Evolutionary conservation across 2,329 filamentous ascomycete species (phyloP), one percentile per base, ranked within the genome.

Genomic region (Lachnellula arida): DNA sequence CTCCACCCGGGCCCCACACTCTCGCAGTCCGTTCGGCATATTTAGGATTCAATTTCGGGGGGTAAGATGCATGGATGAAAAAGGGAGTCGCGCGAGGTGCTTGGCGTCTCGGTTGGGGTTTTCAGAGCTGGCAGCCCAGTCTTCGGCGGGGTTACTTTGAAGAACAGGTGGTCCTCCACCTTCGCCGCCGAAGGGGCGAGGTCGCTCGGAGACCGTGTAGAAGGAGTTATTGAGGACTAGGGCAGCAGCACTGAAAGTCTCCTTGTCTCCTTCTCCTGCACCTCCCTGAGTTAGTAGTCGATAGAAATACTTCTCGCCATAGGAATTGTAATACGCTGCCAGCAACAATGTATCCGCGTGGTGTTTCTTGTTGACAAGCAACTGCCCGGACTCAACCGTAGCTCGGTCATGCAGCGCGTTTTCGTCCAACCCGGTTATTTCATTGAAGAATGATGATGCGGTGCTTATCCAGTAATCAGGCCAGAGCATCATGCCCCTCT

Each of bases 191-290:
- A n/a, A 44, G 2, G 59, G 46, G 17, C 28, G 35, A 15, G 62
- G 56, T 17, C 19, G n/a, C 28, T 54, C 44, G 2, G 47, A 22
- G 0, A 64, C 55, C 5, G 56, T 62, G 59, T 77, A 76, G 61
- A 72, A 76, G 2, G 71, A 62, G 5, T 72, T 67, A 4, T 67
- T 63, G 1, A 76, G 63, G 11, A 68, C 73, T 3, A 72, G 59
- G 8, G 77, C 75, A 7, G 76, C 76, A 5, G 73, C 69, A 15
- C 76, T 63, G 59, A 79, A 79, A 0, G 76, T 78, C 60, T 79
- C 77, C 61, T 79, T 79, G 65, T 79, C 77, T 15, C 77, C 77
- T 64, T 78, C 71, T 11, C 77, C 77, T 0, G 73, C 68, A 7
- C 72, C 76, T 35, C 76, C 76, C 63, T 78, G 76, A 12, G 11